A percentile compares a stretch with the other conserved stretches of the same genome.
phyloP scores from a whole-genome alignment of 257 asterid species.

The Nicotiana sylvestris region DNA sequence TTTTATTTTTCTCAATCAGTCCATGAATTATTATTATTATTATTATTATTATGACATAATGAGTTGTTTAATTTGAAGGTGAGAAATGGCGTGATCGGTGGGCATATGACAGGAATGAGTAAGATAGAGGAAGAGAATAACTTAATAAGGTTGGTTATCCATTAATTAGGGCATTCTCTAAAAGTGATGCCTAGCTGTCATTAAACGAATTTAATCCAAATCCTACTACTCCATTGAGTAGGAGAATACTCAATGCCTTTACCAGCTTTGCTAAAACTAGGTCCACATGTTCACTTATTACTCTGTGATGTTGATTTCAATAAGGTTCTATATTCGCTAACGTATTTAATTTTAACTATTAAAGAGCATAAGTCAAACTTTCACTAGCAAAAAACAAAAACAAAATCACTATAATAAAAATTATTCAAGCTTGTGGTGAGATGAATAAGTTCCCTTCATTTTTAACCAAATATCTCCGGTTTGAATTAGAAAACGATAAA shows the following conservation, averaged over 20 bases:
- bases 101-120: slow-evolving; percentile 4
- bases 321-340: too few relatives aligned
- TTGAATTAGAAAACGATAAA: too few relatives aligned
- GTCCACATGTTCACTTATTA: neutral
- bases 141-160: neutral
- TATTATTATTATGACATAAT: neutral
- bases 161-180: neutral
- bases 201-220: neutral
- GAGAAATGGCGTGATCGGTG: slow-evolving; percentile 11
- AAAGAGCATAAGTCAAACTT: too few relatives aligned
- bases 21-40: neutral
- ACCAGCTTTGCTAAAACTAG: neutral
- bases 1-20: neutral
- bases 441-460: too few relatives aligned
- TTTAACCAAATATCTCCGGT: too few relatives aligned
- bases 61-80: neutral
- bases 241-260: neutral
- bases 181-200: neutral
- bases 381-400: too few relatives aligned
- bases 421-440: too few relatives aligned
- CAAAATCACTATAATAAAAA: too few relatives aligned
- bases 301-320: too few relatives aligned
- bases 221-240: too few relatives aligned
- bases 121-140: slow-evolving; percentile 3
- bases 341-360: too few relatives aligned